These are phyloP conservation scores for Aureobasidium sp. DNA, from an alignment of 2,329 filamentous ascomycete species.

Conservation along the genomic window DNA sequence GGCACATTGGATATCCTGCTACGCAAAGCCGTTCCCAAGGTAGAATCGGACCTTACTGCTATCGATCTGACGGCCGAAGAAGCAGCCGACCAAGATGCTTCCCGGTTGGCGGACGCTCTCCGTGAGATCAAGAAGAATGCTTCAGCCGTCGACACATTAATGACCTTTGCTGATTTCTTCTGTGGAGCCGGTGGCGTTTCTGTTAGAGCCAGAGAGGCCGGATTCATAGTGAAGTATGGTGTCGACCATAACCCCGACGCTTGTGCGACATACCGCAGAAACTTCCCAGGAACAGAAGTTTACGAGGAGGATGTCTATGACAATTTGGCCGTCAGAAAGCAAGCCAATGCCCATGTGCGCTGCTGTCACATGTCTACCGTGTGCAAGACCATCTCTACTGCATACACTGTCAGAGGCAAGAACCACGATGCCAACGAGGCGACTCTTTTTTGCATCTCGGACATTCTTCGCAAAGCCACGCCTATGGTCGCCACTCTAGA, in stretches of 20 bases:
- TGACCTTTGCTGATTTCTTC: conserved; percentile 66
- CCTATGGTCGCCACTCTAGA: conserved; percentile 72
- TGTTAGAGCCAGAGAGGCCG: conserved; percentile 53
- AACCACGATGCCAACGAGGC: conserved; percentile 64
- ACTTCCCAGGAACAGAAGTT: conserved; percentile 43
- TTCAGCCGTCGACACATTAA: conserved; percentile 29
- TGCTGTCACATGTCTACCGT: conserved; percentile 65
- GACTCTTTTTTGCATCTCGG: conserved; percentile 40
- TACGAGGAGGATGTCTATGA: conserved; percentile 15
- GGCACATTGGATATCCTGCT: neutral
- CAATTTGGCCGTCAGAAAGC: neutral
- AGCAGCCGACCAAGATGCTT: neutral
- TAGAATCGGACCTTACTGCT: neutral
- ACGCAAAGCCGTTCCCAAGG: neutral
- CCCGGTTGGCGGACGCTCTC: neutral
- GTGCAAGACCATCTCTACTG: conserved; percentile 68
- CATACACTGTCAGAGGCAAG: conserved; percentile 53
- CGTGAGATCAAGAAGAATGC: neutral
- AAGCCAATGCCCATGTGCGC: neutral
- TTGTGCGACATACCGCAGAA: conserved; percentile 50
- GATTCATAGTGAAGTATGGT: conserved; percentile 53
- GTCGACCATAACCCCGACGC: conserved; percentile 58
- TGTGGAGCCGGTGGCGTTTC: conserved; percentile 68
- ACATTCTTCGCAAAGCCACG: conserved; percentile 50
- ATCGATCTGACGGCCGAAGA: neutral